Percentiles rank a stretch among this genome's conserved stretches.
Conservation (phyloP, 129 eudicot species). For the Flaveria linearis region DNA sequence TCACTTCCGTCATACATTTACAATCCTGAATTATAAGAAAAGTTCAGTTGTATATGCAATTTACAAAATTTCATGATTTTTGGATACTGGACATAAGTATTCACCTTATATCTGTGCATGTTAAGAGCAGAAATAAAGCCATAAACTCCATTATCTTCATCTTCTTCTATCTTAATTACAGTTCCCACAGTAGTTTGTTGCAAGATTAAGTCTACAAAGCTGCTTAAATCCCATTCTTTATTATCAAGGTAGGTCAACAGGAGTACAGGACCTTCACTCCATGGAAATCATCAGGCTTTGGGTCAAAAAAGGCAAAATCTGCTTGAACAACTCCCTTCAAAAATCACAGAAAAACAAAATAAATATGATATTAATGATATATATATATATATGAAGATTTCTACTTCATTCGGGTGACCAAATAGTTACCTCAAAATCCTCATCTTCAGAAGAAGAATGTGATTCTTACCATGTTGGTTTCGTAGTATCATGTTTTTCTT, state of each 20-base stretch:
- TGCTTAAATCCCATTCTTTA: conserved; percentile 76
- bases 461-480: conserved; percentile 22
- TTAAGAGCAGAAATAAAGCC: conserved; percentile 70
- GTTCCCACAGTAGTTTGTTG: conserved; percentile 71
- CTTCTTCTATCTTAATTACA: conserved; percentile 72
- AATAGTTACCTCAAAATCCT: conserved; percentile 47
- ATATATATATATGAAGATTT: not conserved
- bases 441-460: conserved; percentile 37
- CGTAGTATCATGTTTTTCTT: conserved; percentile 14
- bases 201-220: conserved; percentile 77
- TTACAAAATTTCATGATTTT: not conserved
- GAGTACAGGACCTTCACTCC: conserved; percentile 73
- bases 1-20: conserved; percentile 63
- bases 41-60: not conserved
- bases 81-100: conserved; percentile 3
- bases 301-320: conserved; percentile 95
- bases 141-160: conserved; percentile 57
- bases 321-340: conserved; percentile 86
- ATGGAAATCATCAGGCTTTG: conserved; percentile 85
- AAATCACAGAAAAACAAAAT: not conserved
- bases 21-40: conserved; percentile 42
- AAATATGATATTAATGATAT: not conserved
- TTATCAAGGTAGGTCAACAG: conserved; percentile 68
- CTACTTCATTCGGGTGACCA: not conserved
- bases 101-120: conserved; percentile 74